phyloP scores from a whole-genome alignment of 1,284 basidiomycete genomes.

The Ceratobasidium sp. region DNA sequence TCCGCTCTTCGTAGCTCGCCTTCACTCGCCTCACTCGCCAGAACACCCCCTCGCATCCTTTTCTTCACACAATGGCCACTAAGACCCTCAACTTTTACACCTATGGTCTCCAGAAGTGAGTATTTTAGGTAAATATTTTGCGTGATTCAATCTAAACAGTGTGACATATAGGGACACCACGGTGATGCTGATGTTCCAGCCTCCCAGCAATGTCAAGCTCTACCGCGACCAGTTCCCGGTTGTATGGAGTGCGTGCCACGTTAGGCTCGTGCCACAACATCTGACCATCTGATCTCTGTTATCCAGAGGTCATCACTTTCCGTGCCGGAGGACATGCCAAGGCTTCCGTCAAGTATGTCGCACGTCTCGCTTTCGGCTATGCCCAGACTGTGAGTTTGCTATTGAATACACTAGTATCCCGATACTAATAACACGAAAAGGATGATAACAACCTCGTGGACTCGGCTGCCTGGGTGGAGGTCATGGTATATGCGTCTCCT shows the following conservation, averaged over 20 bases:
- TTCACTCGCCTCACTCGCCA: neutral
- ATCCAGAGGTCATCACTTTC: conserved; percentile 30
- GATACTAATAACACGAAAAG: neutral
- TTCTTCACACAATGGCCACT: neutral
- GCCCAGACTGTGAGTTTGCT: conserved; percentile 5
- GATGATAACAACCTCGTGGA: conserved; percentile 20
- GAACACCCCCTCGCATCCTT: neutral
- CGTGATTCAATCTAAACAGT: too few species aligned
- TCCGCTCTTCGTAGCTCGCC: neutral
- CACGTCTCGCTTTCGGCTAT: conserved; percentile 24
- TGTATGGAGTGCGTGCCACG: conserved; percentile 15
- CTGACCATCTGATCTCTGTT: neutral
- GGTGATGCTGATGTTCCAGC: conserved; percentile 29
- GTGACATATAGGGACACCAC: conserved; percentile 10
- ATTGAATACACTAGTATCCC: neutral
- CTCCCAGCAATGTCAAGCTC: conserved; percentile 13
- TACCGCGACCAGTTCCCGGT: conserved; percentile 22
- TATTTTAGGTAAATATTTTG: neutral
- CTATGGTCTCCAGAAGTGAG: conserved; percentile 23
- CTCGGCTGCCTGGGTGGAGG: conserved; percentile 34
- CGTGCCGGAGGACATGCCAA: conserved; percentile 23
- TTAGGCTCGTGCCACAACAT: neutral
- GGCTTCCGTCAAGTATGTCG: neutral
- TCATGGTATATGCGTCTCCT: neutral
- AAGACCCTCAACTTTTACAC: conserved; percentile 27